phyloP scores from a whole-genome alignment of 495 filamentous ascomycete genomes.

The Neurospora sp. region DNA sequence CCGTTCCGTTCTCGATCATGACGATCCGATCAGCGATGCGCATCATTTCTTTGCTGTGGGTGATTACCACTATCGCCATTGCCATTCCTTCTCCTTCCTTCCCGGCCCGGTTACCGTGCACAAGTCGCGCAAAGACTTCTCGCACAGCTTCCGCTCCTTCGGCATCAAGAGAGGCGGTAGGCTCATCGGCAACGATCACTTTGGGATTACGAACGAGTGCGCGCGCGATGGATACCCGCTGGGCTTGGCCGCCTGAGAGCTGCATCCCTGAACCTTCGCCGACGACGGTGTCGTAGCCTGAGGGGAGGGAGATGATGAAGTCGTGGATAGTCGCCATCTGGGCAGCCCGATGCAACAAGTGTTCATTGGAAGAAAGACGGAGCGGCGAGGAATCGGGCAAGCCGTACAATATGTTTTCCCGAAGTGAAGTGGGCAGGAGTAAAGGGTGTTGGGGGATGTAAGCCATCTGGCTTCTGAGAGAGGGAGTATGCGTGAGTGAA shows the following conservation, averaged over 20 bases:
- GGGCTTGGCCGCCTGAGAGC: constrained; percentile 76
- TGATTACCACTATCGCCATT: constrained; percentile 63
- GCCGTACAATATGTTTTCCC: constrained; percentile 76
- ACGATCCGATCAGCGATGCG: constrained; percentile 58
- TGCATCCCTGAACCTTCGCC: constrained; percentile 62
- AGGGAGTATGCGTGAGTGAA: constrained; percentile 34
- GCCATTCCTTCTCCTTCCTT: background rate
- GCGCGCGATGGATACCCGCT: constrained; percentile 72
- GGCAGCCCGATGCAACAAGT: constrained; percentile 48
- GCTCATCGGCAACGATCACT: constrained; percentile 78
- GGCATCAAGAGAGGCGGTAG: constrained; percentile 70
- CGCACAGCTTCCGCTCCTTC: constrained; percentile 58
- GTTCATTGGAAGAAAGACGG: constrained; percentile 6
- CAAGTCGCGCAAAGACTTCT: constrained; percentile 47
- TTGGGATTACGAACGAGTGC: constrained; percentile 61
- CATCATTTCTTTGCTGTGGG: constrained; percentile 79
- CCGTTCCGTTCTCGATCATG: constrained; percentile 55
- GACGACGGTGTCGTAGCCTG: constrained; percentile 65
- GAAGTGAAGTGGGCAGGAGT: constrained; percentile 66
- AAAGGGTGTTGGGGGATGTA: constrained; percentile 63
- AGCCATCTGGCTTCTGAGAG: no score
- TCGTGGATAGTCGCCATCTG: constrained; percentile 64
- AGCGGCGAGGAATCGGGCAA: constrained; percentile 37
- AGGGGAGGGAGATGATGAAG: constrained; percentile 63
- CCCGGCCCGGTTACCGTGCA: constrained; percentile 15